These are phyloP conservation scores for Phaeosphaeria sp. DNA, from an alignment of 2,329 filamentous ascomycete genomes.

Conservation along the genomic window DNA sequence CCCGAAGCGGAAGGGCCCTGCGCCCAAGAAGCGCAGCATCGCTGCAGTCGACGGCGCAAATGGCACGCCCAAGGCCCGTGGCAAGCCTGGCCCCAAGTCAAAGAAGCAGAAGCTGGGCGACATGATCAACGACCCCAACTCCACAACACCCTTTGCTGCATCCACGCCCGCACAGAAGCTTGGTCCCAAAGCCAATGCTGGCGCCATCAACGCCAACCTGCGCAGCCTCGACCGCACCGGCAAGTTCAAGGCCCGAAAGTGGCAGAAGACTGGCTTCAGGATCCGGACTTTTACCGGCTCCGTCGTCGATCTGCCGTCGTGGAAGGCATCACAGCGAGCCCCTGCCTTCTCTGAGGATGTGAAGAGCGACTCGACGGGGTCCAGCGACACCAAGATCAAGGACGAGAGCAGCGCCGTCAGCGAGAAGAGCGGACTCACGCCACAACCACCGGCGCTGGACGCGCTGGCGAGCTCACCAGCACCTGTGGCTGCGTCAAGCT, in stretches of 20 bases:
- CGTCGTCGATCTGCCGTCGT: slow-evolving; percentile 80
- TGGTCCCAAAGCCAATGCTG: slow-evolving; percentile 94
- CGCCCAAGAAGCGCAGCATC: slow-evolving; percentile 66
- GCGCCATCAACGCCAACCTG: slow-evolving; percentile 95
- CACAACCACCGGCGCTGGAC: slow-evolving; percentile 52
- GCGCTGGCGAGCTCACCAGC: slow-evolving; percentile 59
- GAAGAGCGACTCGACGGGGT: slow-evolving; percentile 61
- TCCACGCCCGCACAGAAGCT: slow-evolving; percentile 74
- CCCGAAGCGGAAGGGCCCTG: slow-evolving; percentile 77
- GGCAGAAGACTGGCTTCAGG: slow-evolving; percentile 81
- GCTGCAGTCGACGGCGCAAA: slow-evolving; percentile 60
- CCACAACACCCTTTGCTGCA: slow-evolving; percentile 50
- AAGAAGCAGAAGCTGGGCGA: slow-evolving; percentile 79
- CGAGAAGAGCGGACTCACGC: slow-evolving; percentile 64
- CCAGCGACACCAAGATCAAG: slow-evolving; percentile 64
- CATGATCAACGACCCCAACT: slow-evolving; percentile 51
- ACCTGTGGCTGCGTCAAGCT: slow-evolving; percentile 41
- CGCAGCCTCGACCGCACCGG: slow-evolving; percentile 92
- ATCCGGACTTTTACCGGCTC: slow-evolving; percentile 94
- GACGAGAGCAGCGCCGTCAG: slow-evolving; percentile 65
- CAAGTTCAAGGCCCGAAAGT: slow-evolving; percentile 83
- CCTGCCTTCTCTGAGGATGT: slow-evolving; percentile 66
- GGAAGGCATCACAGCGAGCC: slow-evolving; percentile 74
- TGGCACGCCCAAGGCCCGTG: slow-evolving; percentile 69
- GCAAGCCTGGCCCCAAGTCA: slow-evolving; percentile 96